phyloP scores from a whole-genome alignment of 495 filamentous ascomycete genomes.

The Aspergillus indologenus region DNA sequence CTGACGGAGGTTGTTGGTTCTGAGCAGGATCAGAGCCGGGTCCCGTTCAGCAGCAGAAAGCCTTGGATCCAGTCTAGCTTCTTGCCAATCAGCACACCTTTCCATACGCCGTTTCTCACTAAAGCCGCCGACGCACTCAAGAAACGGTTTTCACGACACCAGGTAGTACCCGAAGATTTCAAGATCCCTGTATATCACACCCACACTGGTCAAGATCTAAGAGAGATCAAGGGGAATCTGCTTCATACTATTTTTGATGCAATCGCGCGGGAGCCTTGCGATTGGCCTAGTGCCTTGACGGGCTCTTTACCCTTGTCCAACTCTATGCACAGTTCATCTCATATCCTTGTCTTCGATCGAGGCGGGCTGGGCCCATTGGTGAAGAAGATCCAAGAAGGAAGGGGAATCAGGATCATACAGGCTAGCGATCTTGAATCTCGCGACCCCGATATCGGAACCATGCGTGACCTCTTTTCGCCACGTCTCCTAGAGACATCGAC shows the following conservation, averaged over 20 bases:
- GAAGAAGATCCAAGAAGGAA: constrained; percentile 17
- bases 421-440: constrained; percentile 17
- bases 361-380: constrained; percentile 17
- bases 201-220: constrained; percentile 28
- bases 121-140: constrained; percentile 17
- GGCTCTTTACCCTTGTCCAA: not conserved
- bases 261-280: constrained; percentile 23
- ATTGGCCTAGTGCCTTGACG: constrained; percentile 18
- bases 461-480: constrained; percentile 19
- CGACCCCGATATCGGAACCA: constrained; percentile 19
- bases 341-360: constrained; percentile 23
- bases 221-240: constrained; percentile 14
- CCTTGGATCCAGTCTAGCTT: constrained; percentile 21
- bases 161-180: constrained; percentile 19
- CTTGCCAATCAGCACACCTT: constrained; percentile 31
- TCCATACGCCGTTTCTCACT: constrained; percentile 33
- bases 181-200: constrained; percentile 37
- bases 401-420: constrained; percentile 19
- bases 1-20: constrained; percentile 8
- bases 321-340: not conserved
- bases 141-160: constrained; percentile 14
- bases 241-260: constrained; percentile 21
- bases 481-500: constrained; percentile 15
- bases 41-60: constrained; percentile 23
- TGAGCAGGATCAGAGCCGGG: constrained; percentile 19